phyloP scores from a whole-genome alignment of 768 basidiomycete genomes.

The Collybiopsis confluens region DNA sequence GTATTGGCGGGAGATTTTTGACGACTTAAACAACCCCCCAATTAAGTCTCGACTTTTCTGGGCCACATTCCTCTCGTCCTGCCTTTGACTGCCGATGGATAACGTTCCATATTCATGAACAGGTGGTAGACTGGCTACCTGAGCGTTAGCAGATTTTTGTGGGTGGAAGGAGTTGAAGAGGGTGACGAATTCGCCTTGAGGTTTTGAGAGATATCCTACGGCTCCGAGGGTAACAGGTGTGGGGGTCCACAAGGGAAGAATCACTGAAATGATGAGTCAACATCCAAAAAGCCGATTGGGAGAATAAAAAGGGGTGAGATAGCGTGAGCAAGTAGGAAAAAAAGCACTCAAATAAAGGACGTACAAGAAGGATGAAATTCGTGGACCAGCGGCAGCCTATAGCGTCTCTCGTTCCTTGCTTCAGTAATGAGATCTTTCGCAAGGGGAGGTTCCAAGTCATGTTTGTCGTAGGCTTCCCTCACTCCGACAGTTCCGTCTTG shows the following conservation, averaged over 20 bases:
- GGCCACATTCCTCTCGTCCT: slow-evolving; percentile 55
- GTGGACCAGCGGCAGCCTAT: slow-evolving; percentile 63
- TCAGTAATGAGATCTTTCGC: slow-evolving; percentile 33
- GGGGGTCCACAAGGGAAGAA: slow-evolving; percentile 70
- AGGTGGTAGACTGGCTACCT: slow-evolving; percentile 47
- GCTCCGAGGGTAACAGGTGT: slow-evolving; percentile 58
- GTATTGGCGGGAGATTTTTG: slow-evolving; percentile 46
- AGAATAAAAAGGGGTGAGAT: background rate
- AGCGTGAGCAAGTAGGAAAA: background rate
- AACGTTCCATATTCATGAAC: slow-evolving; percentile 64
- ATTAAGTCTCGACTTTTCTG: slow-evolving; percentile 55
- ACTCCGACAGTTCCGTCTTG: too few relatives aligned
- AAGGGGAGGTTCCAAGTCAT: slow-evolving; percentile 32
- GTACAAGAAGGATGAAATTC: slow-evolving; percentile 65
- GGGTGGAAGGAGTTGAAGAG: slow-evolving; percentile 68
- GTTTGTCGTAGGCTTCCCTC: too few relatives aligned
- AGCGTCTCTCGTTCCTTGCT: slow-evolving; percentile 58
- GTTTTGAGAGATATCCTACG: slow-evolving; percentile 70
- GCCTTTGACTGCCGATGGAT: slow-evolving; percentile 39
- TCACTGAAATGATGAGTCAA: too few relatives aligned
- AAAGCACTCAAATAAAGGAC: slow-evolving; percentile 22
- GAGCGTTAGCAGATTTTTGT: slow-evolving; percentile 36
- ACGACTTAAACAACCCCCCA: slow-evolving; percentile 47
- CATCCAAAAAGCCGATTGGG: background rate
- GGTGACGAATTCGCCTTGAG: slow-evolving; percentile 64